Base-by-base conservation (phyloP, 2,329 filamentous ascomycete species). In the Coniochaeta sp. region DNA sequence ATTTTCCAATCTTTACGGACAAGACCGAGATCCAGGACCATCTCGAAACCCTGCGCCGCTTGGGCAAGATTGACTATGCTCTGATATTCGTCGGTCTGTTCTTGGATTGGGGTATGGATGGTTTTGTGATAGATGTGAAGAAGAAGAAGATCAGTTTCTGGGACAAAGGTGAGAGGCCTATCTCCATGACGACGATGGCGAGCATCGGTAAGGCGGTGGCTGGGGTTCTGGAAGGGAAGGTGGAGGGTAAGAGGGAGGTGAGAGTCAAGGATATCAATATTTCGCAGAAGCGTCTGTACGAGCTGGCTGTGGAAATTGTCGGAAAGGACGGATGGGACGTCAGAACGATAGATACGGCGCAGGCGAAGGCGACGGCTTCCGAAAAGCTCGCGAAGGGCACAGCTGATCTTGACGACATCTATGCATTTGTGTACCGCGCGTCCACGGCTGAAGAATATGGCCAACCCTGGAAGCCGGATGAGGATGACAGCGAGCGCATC, bases 31-130 rank as follows among this genome's bases (percentile, higher is more conserved):
- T 59, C 1, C 47, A 58, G 31, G 7, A 58, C 5, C 22, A 56
- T 11, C 57, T 61, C 14, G 44, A 36, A 3, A 54, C 4, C 17
- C 57, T 50, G 22, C 31, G 34, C 34, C n/a, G 24, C 26, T 22
- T 36, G 22, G 50, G 54, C 16, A 54, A 43, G 38, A 47, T 60
- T n/a, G 61, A 62, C 47, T 62, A 62, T 54, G 47, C 59, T 7
- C 50, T 62, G 11, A 28, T 60, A 6, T 60, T 57, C 47, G 43
- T 38, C 17, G 61, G 61, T n/a, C 40, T 60, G 56, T 62, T 58
- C 28, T 43, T 62, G 9, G 59, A 62, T 57, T 60, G 59, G 58
- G 61, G 61, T 52, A 50, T 62, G 47, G 33, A 59, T 14, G 58
- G 61, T 6, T 55, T 60, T 17, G 14, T 62, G 16, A 19, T 60